Evolutionary conservation across 2,329 filamentous ascomycete genomes (phyloP).

Genomic region (Colletotrichum sp.): DNA sequence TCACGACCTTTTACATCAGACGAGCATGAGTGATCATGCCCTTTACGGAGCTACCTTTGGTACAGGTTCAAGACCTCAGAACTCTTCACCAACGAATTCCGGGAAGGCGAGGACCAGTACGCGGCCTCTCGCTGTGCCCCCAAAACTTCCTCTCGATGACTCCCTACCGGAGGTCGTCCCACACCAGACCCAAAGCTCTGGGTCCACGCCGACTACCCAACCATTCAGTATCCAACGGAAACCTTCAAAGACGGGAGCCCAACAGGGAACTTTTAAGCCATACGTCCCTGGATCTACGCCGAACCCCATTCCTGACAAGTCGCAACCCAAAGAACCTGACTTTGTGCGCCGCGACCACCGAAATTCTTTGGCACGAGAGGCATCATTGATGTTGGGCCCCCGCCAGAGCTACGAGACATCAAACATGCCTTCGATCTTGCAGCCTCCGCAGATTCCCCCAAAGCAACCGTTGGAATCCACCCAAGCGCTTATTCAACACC

Average conservation of each 20-base stretch:
- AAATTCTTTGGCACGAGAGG: conserved; percentile 29
- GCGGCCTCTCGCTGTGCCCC: no score
- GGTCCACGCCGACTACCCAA: not conserved
- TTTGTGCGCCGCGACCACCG: conserved; percentile 5
- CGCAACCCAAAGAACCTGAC: not conserved
- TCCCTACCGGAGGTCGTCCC: not conserved
- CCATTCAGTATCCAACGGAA: conserved; percentile 15
- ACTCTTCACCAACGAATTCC: not conserved
- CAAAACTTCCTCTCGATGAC: not conserved
- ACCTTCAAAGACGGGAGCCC: conserved; percentile 5
- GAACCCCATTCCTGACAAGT: not conserved
- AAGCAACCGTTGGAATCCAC: conserved; percentile 11
- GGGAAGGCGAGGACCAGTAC: not conserved
- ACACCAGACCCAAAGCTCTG: not conserved
- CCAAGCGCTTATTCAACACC: not conserved
- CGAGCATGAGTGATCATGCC: conserved; percentile 11
- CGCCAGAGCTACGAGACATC: conserved; percentile 21
- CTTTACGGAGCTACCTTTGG: conserved; percentile 22
- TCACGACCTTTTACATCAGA: conserved; percentile 19
- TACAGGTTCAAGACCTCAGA: conserved; percentile 10
- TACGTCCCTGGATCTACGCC: conserved; percentile 9
- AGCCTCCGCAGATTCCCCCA: conserved; percentile 25
- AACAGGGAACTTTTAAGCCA: conserved; percentile 13
- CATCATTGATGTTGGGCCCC: conserved; percentile 25
- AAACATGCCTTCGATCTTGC: conserved; percentile 26